phyloP scores from a whole-genome alignment of 345 rosid species.

The Gossypium mustelinum region DNA sequence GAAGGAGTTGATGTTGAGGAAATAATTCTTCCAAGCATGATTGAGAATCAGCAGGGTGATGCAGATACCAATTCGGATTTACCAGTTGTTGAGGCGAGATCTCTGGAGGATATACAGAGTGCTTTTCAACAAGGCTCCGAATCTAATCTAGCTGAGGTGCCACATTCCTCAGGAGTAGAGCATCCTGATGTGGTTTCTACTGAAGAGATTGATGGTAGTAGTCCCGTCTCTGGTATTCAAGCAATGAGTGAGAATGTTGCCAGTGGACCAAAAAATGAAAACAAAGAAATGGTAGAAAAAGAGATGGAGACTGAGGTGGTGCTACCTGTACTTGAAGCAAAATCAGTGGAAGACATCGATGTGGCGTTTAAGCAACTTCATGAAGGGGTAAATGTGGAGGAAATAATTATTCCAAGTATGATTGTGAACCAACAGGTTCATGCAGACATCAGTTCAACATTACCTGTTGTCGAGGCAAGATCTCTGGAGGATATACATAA shows the following conservation, averaged over 20 bases:
- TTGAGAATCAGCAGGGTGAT: slow-evolving; percentile 26
- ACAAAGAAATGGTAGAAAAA: slow-evolving; percentile 15
- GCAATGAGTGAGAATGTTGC: background rate
- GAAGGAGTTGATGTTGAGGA: slow-evolving; percentile 56
- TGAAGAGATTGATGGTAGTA: background rate
- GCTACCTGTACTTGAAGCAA: slow-evolving; percentile 49
- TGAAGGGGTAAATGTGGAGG: slow-evolving; percentile 53
- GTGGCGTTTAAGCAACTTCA: slow-evolving; percentile 54
- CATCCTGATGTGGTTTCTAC: background rate
- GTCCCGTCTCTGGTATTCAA: background rate
- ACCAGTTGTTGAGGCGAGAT: slow-evolving; percentile 41
- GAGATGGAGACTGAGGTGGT: slow-evolving; percentile 23
- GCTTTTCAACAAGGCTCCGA: slow-evolving; percentile 34
- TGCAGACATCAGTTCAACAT: slow-evolving; percentile 20
- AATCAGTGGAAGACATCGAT: slow-evolving; percentile 49
- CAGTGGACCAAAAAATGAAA: background rate
- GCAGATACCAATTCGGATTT: slow-evolving; percentile 22
- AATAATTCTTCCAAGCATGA: slow-evolving; percentile 26
- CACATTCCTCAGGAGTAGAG: slow-evolving; percentile 18
- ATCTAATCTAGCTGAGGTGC: slow-evolving; percentile 22
- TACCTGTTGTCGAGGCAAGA: slow-evolving; percentile 40
- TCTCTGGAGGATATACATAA: slow-evolving; percentile 38
- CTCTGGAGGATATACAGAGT: slow-evolving; percentile 34
- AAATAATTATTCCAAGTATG: slow-evolving; percentile 27
- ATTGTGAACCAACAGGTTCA: slow-evolving; percentile 27